Evolutionary conservation across 768 basidiomycete species (phyloP), one percentile per base, ranked within the genome.

Genomic region (Xerocomellus amylosporus): DNA sequence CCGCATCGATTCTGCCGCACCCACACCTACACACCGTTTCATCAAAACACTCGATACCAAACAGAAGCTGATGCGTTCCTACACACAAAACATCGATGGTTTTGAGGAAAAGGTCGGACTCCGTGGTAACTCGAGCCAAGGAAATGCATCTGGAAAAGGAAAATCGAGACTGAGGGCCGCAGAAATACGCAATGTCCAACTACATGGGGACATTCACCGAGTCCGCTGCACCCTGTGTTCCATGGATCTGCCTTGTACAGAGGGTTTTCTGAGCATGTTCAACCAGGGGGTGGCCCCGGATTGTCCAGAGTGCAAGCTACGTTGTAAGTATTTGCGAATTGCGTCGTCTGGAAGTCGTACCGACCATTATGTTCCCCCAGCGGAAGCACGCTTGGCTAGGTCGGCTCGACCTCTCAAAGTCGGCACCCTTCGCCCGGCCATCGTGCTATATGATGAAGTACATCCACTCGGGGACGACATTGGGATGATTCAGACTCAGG

Each of bases 51-150:
- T 98, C 1, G 90, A 97, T 59, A 70, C 79, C 15, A 93, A 91
- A 71, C 86, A 86, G 46, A 94, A 88, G 71, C 74, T 99, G 10
- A 68, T 96, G 24, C 83, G 97, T 54, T 90, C 87, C 13, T 99
- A 98, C 70, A 98, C 97, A 1, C 97, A 99, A 73, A 99, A 99
- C 68, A 95, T 99, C 42, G 97, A 99, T 71, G 96, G 93, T 12
- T 74, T 99, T 13, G 97, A 99, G 66, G 87, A 85, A 62, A 77
- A 79, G 50, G 83, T 83, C 0, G 95, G 95, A 1, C 77, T 99
- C 8, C 72, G 83, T 36, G 81, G 89, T 41, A 85, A 79, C 55
- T 81, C 86, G 3, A 81, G 80, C 59, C 76, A 79, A 42, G 79
- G 77, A 8, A 75, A 66, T 53, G 69, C 70, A 1, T 75, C 66